Conservation (phyloP, 345 rosid species). For the Triadica sebifera region DNA sequence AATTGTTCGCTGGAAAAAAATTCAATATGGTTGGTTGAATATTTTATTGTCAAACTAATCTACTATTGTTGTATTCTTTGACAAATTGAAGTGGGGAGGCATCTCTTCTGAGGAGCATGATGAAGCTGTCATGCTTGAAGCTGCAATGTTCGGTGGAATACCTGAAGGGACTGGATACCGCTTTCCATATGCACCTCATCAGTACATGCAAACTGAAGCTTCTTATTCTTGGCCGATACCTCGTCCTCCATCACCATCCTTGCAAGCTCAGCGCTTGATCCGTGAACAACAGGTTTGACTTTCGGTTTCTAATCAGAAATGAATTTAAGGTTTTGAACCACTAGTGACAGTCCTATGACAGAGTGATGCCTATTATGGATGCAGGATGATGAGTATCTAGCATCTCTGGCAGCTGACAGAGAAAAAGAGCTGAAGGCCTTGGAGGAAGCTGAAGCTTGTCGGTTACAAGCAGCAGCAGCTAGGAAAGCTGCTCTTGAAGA, state of each 20-base stretch:
- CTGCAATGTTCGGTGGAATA: slow-evolving; percentile 99
- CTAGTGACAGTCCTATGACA: slow-evolving; percentile 3
- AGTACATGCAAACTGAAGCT: slow-evolving; percentile 46
- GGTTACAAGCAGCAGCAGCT: slow-evolving; percentile 65
- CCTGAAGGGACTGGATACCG: slow-evolving; percentile 74
- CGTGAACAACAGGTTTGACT: slow-evolving; percentile 90
- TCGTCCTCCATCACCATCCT: slow-evolving; percentile 86
- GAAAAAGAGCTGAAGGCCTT: slow-evolving; percentile 83
- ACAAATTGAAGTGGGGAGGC: slow-evolving; percentile 85
- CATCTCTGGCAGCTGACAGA: slow-evolving; percentile 91
- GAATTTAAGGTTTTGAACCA: not conserved
- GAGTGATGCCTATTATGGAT: slow-evolving; percentile 15
- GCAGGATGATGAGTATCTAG: slow-evolving; percentile 97
- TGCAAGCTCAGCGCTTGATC: slow-evolving; percentile 92
- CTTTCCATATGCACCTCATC: slow-evolving; percentile 60
- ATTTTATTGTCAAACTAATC: slow-evolving; percentile 7
- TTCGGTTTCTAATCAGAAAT: not conserved
- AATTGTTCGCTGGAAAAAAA: not conserved
- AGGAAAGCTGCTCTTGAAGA: slow-evolving; percentile 75
- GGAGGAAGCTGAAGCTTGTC: slow-evolving; percentile 85
- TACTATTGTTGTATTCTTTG: slow-evolving; percentile 20
- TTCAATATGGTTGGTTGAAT: not conserved
- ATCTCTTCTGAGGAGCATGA: slow-evolving; percentile 97
- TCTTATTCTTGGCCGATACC: slow-evolving; percentile 51
- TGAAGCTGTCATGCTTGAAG: slow-evolving; percentile 99